phyloP scores from a whole-genome alignment of 352 stramenopile genomes.

The Phytopythium boreale region DNA sequence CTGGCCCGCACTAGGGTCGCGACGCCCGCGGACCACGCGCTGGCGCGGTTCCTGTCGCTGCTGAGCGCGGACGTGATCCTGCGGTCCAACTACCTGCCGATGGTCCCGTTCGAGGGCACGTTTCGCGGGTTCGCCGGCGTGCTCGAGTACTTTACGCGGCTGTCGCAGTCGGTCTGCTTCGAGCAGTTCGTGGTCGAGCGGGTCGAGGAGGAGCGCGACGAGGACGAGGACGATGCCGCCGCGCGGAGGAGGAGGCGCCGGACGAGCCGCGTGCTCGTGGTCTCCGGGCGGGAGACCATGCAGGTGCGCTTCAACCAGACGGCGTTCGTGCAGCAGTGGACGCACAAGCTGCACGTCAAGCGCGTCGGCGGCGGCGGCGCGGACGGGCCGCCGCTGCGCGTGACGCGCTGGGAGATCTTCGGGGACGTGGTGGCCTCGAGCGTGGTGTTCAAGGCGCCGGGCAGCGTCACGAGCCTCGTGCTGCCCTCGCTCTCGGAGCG shows the following conservation, averaged over 20 bases:
- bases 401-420: conserved; percentile 85
- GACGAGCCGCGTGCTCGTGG: conserved; percentile 58
- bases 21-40: conserved; percentile 53
- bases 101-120: conserved; percentile 87
- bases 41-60: conserved; percentile 78
- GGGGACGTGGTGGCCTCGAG: conserved; percentile 83
- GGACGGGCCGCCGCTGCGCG: conserved; percentile 32
- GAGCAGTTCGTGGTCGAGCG: conserved; percentile 78
- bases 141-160: conserved; percentile 72
- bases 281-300: conserved; percentile 79
- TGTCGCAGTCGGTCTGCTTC: conserved; percentile 65
- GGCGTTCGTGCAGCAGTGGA: conserved; percentile 87
- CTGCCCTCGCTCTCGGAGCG: conserved; percentile 75
- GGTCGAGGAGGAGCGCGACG: conserved; percentile 56
- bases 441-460: conserved; percentile 79
- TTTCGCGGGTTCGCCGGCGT: conserved; percentile 75
- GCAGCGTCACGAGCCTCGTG: conserved; percentile 77
- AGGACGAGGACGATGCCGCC: conserved; percentile 23
- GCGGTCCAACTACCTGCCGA: conserved; percentile 86
- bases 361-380: conserved; percentile 24
- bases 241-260: conserved; percentile 13
- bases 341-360: conserved; percentile 85
- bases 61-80: conserved; percentile 74
- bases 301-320: conserved; percentile 79
- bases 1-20: conserved; percentile 41